Percentiles rank a stretch among this genome's conserved stretches.
Conservation (phyloP, 2,329 filamentous ascomycete genomes). For the Hypoxylon sp. region DNA sequence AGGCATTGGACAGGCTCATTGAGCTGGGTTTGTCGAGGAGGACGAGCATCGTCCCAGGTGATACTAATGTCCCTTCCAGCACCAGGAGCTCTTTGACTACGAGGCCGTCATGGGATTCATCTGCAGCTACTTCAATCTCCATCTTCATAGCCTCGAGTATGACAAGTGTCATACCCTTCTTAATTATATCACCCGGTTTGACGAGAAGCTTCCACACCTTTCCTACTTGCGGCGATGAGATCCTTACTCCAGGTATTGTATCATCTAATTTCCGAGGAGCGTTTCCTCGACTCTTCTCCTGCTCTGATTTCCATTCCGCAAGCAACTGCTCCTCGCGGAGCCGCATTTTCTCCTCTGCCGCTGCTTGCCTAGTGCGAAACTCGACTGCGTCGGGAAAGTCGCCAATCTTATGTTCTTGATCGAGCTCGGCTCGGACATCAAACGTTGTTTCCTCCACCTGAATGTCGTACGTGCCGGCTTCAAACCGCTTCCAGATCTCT, state of each 20-base stretch:
- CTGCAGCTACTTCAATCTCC: slow-evolving; percentile 62
- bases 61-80: slow-evolving; percentile 37
- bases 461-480: slow-evolving; percentile 53
- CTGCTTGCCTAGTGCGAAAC: slow-evolving; percentile 44
- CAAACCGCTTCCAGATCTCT: slow-evolving; percentile 49
- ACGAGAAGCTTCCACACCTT: slow-evolving; percentile 69
- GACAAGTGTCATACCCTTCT: slow-evolving; percentile 59
- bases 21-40: slow-evolving; percentile 27
- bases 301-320: slow-evolving; percentile 52
- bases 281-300: slow-evolving; percentile 42
- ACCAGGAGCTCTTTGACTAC: slow-evolving; percentile 41
- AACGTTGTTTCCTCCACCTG: slow-evolving; percentile 51
- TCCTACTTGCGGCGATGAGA: slow-evolving; percentile 63
- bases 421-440: slow-evolving; percentile 52
- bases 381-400: slow-evolving; percentile 43
- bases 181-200: slow-evolving; percentile 59
- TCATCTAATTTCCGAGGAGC: slow-evolving; percentile 31
- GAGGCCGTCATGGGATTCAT: slow-evolving; percentile 35
- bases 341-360: slow-evolving; percentile 39
- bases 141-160: slow-evolving; percentile 72
- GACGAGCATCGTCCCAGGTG: slow-evolving; percentile 35
- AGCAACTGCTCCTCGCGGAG: slow-evolving; percentile 51
- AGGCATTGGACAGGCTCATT: too few relatives aligned
- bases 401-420: slow-evolving; percentile 42
- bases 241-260: slow-evolving; percentile 50